A percentile compares a stretch with the other conserved stretches of the same genome.
These are phyloP conservation scores for Gryganskiella cystojenkinii DNA, from an alignment of 192 early-diverging fungal genomes.

Conservation along the genomic window DNA sequence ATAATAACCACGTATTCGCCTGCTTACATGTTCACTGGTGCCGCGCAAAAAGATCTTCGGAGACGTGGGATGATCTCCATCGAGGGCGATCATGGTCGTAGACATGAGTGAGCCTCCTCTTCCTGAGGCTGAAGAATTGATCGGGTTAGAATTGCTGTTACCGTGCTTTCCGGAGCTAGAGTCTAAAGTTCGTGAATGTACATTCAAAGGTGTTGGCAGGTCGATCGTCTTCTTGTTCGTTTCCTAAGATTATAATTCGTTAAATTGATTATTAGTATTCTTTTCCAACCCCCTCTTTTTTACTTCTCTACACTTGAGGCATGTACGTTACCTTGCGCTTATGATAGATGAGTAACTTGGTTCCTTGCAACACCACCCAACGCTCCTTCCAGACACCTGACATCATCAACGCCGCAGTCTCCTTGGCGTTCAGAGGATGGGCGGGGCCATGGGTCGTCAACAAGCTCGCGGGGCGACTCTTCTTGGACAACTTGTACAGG, in stretches of 20 bases:
- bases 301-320: not conserved
- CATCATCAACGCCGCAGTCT: not conserved
- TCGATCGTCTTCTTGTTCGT: slow-evolving; percentile 36
- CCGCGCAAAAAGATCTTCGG: slow-evolving; percentile 46
- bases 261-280: too few relatives aligned
- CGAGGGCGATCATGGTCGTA: slow-evolving; percentile 15
- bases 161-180: slow-evolving; percentile 1
- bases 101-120: slow-evolving; percentile 15
- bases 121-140: slow-evolving; percentile 1
- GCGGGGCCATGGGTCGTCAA: slow-evolving; percentile 6
- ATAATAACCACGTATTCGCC: too few relatives aligned
- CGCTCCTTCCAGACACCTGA: slow-evolving; percentile 46
- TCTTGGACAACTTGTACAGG: slow-evolving; percentile 45
- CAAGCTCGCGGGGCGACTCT: slow-evolving; percentile 32
- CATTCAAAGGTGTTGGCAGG: slow-evolving; percentile 15
- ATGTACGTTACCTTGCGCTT: slow-evolving; percentile 41
- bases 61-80: slow-evolving; percentile 6
- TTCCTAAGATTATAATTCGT: too few relatives aligned
- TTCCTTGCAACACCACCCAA: slow-evolving; percentile 44
- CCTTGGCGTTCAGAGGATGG: slow-evolving; percentile 2
- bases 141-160: slow-evolving; percentile 10
- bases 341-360: slow-evolving; percentile 40
- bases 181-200: slow-evolving; percentile 9
- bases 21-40: slow-evolving; percentile 34
- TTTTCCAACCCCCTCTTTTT: not conserved